Base-by-base conservation (phyloP, 2,329 filamentous ascomycete genomes). In the Colletotrichum musicola region DNA sequence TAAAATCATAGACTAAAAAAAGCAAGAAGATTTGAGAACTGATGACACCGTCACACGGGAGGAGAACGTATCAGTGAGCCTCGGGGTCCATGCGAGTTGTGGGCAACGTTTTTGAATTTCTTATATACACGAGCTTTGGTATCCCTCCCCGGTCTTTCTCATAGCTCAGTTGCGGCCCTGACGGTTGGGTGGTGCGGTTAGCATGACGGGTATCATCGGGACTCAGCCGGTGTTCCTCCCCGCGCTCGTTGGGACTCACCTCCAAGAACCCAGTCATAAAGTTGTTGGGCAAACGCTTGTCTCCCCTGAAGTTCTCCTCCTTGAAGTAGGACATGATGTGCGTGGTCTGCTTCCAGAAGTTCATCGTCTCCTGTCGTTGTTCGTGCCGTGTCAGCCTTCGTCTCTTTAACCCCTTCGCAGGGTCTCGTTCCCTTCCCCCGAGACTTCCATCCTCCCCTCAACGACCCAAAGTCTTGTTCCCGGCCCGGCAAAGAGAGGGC, bases 321-420 rank as follows among this genome's bases (percentile, higher is more conserved):
- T 95, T 90, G 88, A 98, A 99, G 83, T 97, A 99, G 76, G 96
- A 94, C 88, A 99, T 94, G 74, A 99, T 88, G 81, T 99, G 96
- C 72, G 93, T 93, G 71, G 95, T 87, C 83, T 99, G 96, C 84
- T 98, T 97, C 96, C 96, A 99, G 87, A 93, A 99, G 85, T 99
- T 99, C 86, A 99, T 90, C 62, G 93, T 99, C 87, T 99, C 96
- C 95, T 98, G 75, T 65, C 59, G 30, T 14, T 4, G 27, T 3
- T 18, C 14, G 5, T 30, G n/a, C n/a, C 20, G 16, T 16, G 63
- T 66, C 30, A 66, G 63, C 58, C n/a, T 42, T 20, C 14, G 3
- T 30, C n/a, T 9, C 20, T 53, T 14, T 9, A 12, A 13, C 40
- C 27, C 35, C 18, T 4, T 22, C 30, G 30, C 30, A 35, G 10